Evolutionary conservation across 495 filamentous ascomycete species (phyloP).

Genomic region (Penicillium bialowiezense): DNA sequence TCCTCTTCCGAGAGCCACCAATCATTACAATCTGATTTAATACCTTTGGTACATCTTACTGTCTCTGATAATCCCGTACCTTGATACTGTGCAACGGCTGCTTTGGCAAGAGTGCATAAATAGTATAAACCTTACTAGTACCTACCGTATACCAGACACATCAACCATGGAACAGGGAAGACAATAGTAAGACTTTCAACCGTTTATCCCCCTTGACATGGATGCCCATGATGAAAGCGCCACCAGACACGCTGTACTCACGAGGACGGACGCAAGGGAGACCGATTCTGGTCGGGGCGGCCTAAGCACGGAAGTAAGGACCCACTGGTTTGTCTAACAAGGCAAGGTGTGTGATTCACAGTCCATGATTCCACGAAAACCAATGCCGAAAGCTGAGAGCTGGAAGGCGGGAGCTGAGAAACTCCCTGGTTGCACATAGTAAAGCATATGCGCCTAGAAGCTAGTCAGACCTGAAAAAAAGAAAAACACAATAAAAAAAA

Average conservation of each 20-base stretch:
- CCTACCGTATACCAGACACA: no score
- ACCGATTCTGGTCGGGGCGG: not conserved
- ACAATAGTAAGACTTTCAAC: not conserved
- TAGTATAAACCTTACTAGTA: no score
- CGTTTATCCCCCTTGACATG: constrained; percentile 11
- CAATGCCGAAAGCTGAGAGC: no score
- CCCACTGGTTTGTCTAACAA: constrained; percentile 10
- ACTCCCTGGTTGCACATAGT: no score
- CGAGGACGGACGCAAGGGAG: constrained; percentile 31
- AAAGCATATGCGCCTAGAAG: not conserved
- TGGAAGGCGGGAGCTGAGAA: no score
- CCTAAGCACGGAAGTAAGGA: constrained; percentile 6
- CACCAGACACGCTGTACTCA: constrained; percentile 18
- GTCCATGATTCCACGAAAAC: no score
- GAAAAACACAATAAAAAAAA: no score
- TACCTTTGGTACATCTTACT: not conserved
- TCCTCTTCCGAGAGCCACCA: no score
- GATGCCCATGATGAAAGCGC: constrained; percentile 11
- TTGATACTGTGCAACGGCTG: no score
- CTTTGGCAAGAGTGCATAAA: no score
- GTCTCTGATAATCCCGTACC: not conserved
- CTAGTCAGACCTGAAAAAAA: no score
- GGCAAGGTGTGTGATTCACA: constrained; percentile 7
- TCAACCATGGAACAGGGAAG: constrained; percentile 2
- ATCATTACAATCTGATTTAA: no score